Base-by-base conservation (phyloP, 2,329 filamentous ascomycete genomes). In the Pyrenochaeta sp. region DNA sequence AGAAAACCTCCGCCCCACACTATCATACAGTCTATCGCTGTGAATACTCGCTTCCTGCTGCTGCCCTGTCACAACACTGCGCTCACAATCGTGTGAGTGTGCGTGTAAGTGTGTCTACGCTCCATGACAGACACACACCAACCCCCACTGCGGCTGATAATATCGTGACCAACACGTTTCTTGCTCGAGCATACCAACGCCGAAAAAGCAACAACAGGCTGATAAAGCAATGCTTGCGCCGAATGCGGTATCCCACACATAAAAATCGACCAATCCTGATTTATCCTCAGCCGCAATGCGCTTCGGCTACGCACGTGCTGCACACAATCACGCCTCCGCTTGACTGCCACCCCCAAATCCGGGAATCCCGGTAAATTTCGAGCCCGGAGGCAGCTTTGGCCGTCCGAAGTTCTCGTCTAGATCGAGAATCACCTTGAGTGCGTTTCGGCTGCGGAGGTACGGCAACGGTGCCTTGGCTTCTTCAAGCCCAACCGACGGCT, bases 401-500 rank as follows among this genome's bases (percentile, higher is more conserved):
- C 87, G 86, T 57, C 94, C 94, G 81, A 98, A 97, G 74, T 96
- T 90, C 79, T 95, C 89, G 73, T 98, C 94, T 56, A 98, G 81
- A 76, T 98, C 94, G 43, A 97, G 85, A 67, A 98, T 94, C 67
- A 97, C 91, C 84, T 97, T 97, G 66, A 98, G 83, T 10, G 94
- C 94, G 74, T 97, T 98, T 56, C 92, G 84, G 77, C 91, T 96
- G 66, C 88, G 80, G 61, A 90, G 75, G 71, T 89, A 90, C 27
- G 87, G 85, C 57, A 89, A 75, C 40, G 87, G 85, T 14, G 84
- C 83, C 55, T 79, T 87, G 56, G 87, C 88, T 64, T 88, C 85
- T 61, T 83, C 82, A 50, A 91, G 77, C 10, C 86, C 85, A 5
- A 87, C 81, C 31, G 86, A 81, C 2, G 86, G 87, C 64, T 90